Evolutionary conservation across 441 rosid genomes (phyloP).

Genomic region (Pelargonium cotyledonis): DNA sequence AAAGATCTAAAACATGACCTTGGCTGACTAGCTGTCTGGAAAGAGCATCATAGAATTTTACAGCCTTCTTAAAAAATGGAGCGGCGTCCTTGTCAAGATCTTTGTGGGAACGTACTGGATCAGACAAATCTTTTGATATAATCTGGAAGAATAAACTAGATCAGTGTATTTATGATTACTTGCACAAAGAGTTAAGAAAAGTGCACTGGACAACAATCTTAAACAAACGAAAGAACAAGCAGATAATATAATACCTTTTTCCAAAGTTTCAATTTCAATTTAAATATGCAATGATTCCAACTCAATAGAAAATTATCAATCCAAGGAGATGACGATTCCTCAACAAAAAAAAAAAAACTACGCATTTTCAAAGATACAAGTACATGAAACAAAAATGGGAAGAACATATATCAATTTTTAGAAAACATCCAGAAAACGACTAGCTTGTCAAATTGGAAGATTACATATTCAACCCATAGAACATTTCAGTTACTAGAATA

Average conservation of each 20-base stretch:
- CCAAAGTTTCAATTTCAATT: not conserved
- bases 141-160: constrained; percentile 46
- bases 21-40: constrained; percentile 94
- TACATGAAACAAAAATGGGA: too few relatives aligned
- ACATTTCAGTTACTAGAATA: not conserved
- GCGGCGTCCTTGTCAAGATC: constrained; percentile 99
- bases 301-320: not conserved
- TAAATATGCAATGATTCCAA: not conserved
- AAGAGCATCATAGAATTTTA: constrained; percentile 79
- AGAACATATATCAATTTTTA: not conserved
- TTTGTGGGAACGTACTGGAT: constrained; percentile 98
- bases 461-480: not conserved
- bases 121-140: constrained; percentile 88
- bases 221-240: not conserved
- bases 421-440: not conserved
- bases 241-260: not conserved
- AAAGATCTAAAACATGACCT: constrained; percentile 94
- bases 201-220: not conserved
- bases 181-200: not conserved
- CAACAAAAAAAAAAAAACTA: too few relatives aligned
- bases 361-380: too few relatives aligned
- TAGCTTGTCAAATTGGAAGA: not conserved
- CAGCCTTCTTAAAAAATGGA: constrained; percentile 90
- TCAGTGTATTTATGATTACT: not conserved
- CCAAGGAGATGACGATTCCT: not conserved